Base-by-base conservation (phyloP, 1,284 basidiomycete species). In the Marasmius sp. region DNA sequence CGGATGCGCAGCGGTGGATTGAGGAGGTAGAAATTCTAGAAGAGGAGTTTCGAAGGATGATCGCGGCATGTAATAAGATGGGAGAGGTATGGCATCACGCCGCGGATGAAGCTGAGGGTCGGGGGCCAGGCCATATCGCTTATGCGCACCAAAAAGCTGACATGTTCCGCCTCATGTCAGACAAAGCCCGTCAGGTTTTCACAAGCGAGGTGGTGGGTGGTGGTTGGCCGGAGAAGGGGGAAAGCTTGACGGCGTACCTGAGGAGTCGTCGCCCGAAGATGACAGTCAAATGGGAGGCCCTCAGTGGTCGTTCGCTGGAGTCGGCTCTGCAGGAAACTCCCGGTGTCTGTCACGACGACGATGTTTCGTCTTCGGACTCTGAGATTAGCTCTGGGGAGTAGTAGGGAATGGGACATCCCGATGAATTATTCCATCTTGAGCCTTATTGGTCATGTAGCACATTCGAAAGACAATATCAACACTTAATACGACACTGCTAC, bases 21-120 rank as follows among this genome's bases (percentile, higher is more conserved):
- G 62, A 63, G 39, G 59, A 61, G 27, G 53, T 61, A 9, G 59
- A 61, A 52, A 63, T 51, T 20, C 55, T 63, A 1, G 62, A 63
- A 43, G 59, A 60, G 34, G 62, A 63, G 45, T 63, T 56, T 20
- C 59, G 62, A 12, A 34, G 59, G 16, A 34, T 39, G 20, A 60
- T 60, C 27, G 39, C n/a, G n/a, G 61, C 18, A 9, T 55, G 34
- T 18, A 18, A 56, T 14, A 16, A n/a, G 10, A 63, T 63, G 61
- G 27, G 58, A 4, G 33, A n/a, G 14, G 33, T 54, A 11, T 63
- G 61, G 58, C 22, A 38, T 2, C 10, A 45, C n/a, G 9, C 55
- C 34, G 50, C 58, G n/a, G 36, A 9, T 3, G n/a, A 56, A 47
- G 6, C 18, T 11, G 18, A 43, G 36, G 14, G 11, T 22, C 38